Conservation (phyloP, 306 rosid genomes). For the Gillenia trifoliata region DNA sequence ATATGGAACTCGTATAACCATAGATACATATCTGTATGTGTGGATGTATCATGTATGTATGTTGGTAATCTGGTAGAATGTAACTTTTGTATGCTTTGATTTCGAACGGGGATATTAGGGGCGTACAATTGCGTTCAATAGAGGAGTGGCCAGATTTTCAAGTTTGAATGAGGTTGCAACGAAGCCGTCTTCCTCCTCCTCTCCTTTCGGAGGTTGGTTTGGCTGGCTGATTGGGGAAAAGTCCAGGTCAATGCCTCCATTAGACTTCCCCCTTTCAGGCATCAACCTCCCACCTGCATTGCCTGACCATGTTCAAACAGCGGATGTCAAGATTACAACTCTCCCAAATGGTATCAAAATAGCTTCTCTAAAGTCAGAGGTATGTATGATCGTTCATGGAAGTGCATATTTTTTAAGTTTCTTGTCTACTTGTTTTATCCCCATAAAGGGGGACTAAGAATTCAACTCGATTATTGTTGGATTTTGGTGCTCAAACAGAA, state of each 20-base stretch:
- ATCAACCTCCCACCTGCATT: slow-evolving; percentile 62
- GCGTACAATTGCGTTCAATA: slow-evolving; percentile 30
- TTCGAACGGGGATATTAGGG: slow-evolving; percentile 38
- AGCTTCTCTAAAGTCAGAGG: slow-evolving; percentile 72
- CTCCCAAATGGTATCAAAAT: slow-evolving; percentile 80
- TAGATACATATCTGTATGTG: background rate
- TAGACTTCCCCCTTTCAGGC: slow-evolving; percentile 65
- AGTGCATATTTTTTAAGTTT: background rate
- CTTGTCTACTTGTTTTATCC: background rate
- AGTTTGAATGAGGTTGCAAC: slow-evolving; percentile 60
- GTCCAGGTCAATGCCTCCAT: slow-evolving; percentile 49
- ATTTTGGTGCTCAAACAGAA: slow-evolving; percentile 39
- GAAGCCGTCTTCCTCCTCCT: slow-evolving; percentile 30
- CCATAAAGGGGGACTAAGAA: background rate
- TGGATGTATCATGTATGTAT: background rate
- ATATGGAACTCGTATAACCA: background rate
- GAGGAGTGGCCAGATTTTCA: slow-evolving; percentile 53
- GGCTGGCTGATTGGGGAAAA: slow-evolving; percentile 71
- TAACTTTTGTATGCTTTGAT: background rate
- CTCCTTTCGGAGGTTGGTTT: slow-evolving; percentile 59
- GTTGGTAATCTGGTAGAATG: slow-evolving; percentile 11
- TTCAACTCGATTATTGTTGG: background rate
- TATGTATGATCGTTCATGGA: slow-evolving; percentile 16
- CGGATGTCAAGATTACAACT: slow-evolving; percentile 58
- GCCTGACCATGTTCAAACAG: slow-evolving; percentile 73